phyloP scores from a whole-genome alignment of 1,284 basidiomycete species.

The Quambalaria eucalypti region DNA sequence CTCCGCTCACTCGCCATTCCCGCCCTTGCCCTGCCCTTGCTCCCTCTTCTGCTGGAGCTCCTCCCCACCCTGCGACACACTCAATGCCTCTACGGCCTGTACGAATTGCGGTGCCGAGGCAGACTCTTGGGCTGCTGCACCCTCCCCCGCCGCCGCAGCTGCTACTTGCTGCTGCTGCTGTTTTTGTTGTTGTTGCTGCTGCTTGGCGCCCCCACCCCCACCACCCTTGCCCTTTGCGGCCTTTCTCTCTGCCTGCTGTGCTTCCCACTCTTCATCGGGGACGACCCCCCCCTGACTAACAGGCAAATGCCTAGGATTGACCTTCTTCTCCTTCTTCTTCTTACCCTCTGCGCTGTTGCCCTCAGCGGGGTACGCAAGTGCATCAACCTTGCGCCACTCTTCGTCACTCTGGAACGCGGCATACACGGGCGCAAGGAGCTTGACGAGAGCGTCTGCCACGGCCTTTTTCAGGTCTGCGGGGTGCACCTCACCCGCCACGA shows the following conservation, averaged over 20 bases:
- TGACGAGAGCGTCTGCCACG: slow-evolving; percentile 66
- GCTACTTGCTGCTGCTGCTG: neutral
- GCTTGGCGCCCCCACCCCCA: neutral
- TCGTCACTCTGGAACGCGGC: slow-evolving; percentile 64
- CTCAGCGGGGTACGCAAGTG: slow-evolving; percentile 66
- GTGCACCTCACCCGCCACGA: slow-evolving; percentile 67
- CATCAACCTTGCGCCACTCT: slow-evolving; percentile 72
- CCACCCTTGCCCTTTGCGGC: neutral
- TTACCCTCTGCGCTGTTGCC: slow-evolving; percentile 16
- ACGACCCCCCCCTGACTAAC: slow-evolving; percentile 3
- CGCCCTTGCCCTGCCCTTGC: neutral
- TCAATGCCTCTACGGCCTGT: neutral
- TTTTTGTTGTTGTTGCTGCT: neutral
- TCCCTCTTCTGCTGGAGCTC: slow-evolving; percentile 6
- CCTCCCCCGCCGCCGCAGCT: neutral
- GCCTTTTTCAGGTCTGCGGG: slow-evolving; percentile 81
- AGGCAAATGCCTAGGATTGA: slow-evolving; percentile 15
- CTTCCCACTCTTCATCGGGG: neutral
- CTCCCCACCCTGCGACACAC: slow-evolving; percentile 7
- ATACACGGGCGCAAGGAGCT: slow-evolving; percentile 73
- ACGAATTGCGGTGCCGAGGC: too few species aligned
- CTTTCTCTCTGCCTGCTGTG: slow-evolving; percentile 3
- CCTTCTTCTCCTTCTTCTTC: slow-evolving; percentile 31
- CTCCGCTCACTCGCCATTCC: neutral
- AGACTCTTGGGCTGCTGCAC: too few species aligned